Conservation (phyloP, 345 rosid species). For the Hirschfeldia incana region DNA sequence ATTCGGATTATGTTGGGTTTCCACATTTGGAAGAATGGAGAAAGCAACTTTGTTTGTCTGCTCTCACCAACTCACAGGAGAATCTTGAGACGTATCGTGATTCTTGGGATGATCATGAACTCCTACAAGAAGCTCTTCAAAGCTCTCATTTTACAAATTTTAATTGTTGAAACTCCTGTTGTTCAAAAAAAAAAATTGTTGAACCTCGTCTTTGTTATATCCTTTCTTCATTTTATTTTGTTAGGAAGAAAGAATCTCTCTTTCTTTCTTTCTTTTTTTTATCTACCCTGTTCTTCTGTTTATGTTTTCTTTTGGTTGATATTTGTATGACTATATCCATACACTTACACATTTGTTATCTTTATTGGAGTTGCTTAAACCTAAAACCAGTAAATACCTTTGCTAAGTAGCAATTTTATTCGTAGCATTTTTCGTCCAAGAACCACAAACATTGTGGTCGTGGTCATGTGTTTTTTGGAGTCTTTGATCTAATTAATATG, state of each 20-base stretch:
- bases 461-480: too few relatives aligned
- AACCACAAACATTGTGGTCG: too few relatives aligned
- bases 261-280: conserved; percentile 1
- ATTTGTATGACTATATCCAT: conserved; percentile 8
- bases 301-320: conserved; percentile 19
- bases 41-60: conserved; percentile 65
- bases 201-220: background rate
- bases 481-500: too few relatives aligned
- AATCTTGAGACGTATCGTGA: conserved; percentile 75
- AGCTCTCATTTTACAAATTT: conserved; percentile 79
- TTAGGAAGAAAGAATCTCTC: background rate
- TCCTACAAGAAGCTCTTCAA: conserved; percentile 69
- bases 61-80: conserved; percentile 48
- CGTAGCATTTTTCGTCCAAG: too few relatives aligned
- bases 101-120: conserved; percentile 76
- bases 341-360: too few relatives aligned
- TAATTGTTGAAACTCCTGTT: background rate
- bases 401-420: too few relatives aligned
- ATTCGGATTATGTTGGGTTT: conserved; percentile 64
- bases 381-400: too few relatives aligned
- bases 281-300: conserved; percentile 12
- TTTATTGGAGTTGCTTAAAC: too few relatives aligned
- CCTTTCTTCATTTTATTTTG: background rate
- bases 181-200: background rate
- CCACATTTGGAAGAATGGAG: conserved; percentile 93